These are phyloP conservation scores for Botrytis fragariae DNA, from an alignment of 2,329 filamentous ascomycete genomes.

Conservation along the genomic window DNA sequence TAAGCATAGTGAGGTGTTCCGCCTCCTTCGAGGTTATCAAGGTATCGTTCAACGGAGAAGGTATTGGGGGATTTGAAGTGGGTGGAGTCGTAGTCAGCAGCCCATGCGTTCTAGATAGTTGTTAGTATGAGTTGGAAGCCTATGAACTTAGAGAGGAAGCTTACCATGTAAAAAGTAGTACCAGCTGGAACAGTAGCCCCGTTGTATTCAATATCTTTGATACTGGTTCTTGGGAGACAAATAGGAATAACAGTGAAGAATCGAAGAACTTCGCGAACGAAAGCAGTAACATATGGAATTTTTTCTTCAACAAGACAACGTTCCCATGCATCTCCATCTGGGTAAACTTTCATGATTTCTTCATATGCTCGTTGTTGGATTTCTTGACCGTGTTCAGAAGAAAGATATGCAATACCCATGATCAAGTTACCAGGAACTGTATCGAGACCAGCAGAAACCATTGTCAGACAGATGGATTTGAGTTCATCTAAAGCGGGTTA, in stretches of 20 bases:
- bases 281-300: conserved; percentile 70
- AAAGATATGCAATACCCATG: conserved; percentile 75
- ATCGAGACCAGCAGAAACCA: conserved; percentile 78
- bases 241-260: conserved; percentile 81
- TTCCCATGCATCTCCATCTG: conserved; percentile 73
- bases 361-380: conserved; percentile 68
- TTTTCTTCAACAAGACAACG: conserved; percentile 71
- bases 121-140: conserved; percentile 8
- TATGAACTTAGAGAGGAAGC: background rate
- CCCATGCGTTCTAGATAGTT: conserved; percentile 61
- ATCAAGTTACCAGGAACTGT: conserved; percentile 78
- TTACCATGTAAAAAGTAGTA: conserved; percentile 58
- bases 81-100: conserved; percentile 66
- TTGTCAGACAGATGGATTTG: conserved; percentile 77
- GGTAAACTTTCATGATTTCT: conserved; percentile 70
- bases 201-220: conserved; percentile 70
- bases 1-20: conserved; percentile 63
- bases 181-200: conserved; percentile 67
- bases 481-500: conserved; percentile 60
- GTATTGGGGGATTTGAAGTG: conserved; percentile 63
- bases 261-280: conserved; percentile 75
- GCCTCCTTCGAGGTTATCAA: conserved; percentile 49
- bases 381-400: conserved; percentile 62
- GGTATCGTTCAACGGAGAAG: conserved; percentile 70
- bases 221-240: conserved; percentile 68